A percentile compares a stretch with the other conserved stretches of the same genome.
These are phyloP conservation scores for Ormosia semicastrata DNA, from an alignment of 306 rosid species.

Conservation along the genomic window DNA sequence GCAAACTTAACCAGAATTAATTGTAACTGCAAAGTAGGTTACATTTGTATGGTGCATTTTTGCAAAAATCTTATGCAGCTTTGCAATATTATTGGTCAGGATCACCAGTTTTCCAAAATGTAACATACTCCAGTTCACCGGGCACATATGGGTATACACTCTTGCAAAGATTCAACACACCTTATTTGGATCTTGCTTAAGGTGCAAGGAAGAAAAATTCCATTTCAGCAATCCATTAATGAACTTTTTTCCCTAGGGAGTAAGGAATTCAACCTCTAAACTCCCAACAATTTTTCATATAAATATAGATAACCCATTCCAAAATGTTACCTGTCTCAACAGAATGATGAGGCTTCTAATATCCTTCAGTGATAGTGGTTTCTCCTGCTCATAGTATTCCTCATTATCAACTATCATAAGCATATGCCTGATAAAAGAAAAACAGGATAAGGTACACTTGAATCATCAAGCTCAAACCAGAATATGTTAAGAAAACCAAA, in stretches of 20 bases:
- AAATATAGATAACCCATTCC: conserved; percentile 19
- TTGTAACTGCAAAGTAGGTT: conserved; percentile 6
- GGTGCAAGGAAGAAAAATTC: neutral
- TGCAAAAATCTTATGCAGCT: neutral
- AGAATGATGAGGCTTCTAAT: conserved; percentile 76
- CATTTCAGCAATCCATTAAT: conserved; percentile 8
- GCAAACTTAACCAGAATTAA: conserved; percentile 16
- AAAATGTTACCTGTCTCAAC: conserved; percentile 77
- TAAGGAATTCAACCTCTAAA: conserved; percentile 20
- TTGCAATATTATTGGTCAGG: neutral
- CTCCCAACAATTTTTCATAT: conserved; percentile 8
- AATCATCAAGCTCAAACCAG: conserved; percentile 31
- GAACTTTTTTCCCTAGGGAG: neutral
- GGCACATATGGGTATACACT: neutral
- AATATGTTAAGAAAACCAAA: conserved; percentile 8
- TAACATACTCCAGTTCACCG: conserved; percentile 12
- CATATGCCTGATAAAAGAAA: conserved; percentile 77
- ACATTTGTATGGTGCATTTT: neutral
- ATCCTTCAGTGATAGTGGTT: conserved; percentile 84
- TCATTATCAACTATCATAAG: conserved; percentile 91
- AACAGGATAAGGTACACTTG: neutral
- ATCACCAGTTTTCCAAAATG: neutral
- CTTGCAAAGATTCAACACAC: conserved; percentile 5
- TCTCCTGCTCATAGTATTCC: conserved; percentile 96
- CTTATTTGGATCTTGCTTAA: conserved; percentile 13